phyloP scores from a whole-genome alignment of 2,329 filamentous ascomycete genomes.

The Sporothrix schenckii region DNA sequence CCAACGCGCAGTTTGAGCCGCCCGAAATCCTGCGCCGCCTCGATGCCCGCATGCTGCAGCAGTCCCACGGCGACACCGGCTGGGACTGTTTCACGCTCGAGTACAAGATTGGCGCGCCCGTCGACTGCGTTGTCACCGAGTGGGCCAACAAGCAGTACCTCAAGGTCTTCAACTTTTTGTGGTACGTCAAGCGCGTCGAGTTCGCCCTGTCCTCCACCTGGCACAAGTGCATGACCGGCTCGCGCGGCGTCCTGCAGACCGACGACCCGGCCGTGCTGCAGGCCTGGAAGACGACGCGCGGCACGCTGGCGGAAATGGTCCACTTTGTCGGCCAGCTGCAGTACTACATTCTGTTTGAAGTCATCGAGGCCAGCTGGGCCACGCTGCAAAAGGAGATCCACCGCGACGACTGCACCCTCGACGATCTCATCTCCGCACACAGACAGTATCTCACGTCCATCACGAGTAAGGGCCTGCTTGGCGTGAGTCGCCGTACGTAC shows the following conservation, averaged over 20 bases:
- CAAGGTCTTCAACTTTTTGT: conserved; percentile 98
- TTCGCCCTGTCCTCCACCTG: conserved; percentile 89
- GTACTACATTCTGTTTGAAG: conserved; percentile 98
- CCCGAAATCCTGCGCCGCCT: conserved; percentile 87
- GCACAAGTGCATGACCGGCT: conserved; percentile 93
- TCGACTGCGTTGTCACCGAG: conserved; percentile 95
- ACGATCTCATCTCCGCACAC: conserved; percentile 92
- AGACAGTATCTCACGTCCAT: conserved; percentile 89
- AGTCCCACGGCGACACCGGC: conserved; percentile 94
- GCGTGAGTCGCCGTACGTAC: conserved; percentile 61
- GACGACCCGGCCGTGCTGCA: conserved; percentile 68
- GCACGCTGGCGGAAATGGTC: conserved; percentile 93
- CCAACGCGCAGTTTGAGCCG: conserved; percentile 94
- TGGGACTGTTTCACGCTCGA: conserved; percentile 99
- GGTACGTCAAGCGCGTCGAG: conserved; percentile 96
- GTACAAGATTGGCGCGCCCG: conserved; percentile 95
- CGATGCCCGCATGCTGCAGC: conserved; percentile 96
- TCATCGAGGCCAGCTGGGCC: conserved; percentile 95
- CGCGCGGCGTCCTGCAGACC: conserved; percentile 83
- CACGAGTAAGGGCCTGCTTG: conserved; percentile 91
- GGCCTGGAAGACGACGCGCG: conserved; percentile 89
- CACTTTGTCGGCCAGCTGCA: conserved; percentile 97
- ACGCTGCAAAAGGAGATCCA: conserved; percentile 80
- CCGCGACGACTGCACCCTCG: conserved; percentile 82
- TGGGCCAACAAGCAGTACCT: conserved; percentile 96